These are phyloP conservation scores for Tylopilus plumbeoviolaceoides DNA, from an alignment of 768 basidiomycete species.

Conservation along the genomic window DNA sequence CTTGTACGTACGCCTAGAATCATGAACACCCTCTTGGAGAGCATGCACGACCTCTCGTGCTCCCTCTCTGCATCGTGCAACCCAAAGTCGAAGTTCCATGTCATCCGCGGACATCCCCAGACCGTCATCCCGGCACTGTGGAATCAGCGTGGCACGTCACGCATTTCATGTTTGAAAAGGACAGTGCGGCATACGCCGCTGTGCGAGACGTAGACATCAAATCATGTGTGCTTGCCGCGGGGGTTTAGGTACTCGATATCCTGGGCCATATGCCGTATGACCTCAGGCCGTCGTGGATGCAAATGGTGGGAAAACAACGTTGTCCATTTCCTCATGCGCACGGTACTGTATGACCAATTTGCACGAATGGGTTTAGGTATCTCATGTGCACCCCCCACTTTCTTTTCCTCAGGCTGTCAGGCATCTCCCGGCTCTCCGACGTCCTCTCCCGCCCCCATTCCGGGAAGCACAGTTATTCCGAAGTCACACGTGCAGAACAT, in stretches of 20 bases:
- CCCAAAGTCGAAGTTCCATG: conserved; percentile 15
- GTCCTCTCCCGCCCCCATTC: conserved; percentile 4
- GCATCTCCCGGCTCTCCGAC: conserved; percentile 5
- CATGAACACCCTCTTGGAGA: conserved; percentile 13
- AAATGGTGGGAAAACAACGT: conserved; percentile 1
- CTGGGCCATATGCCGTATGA: conserved; percentile 1
- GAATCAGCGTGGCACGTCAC: conserved; percentile 12
- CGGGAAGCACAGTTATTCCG: conserved; percentile 3
- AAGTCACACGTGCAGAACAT: conserved; percentile 17
- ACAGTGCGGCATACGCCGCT: background rate
- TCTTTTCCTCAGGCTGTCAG: conserved; percentile 11
- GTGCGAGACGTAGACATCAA: conserved; percentile 3
- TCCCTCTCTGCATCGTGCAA: conserved; percentile 9
- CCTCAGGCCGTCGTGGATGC: background rate
- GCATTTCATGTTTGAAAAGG: conserved; percentile 9
- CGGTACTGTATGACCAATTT: background rate
- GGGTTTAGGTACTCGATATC: background rate
- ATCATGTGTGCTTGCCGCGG: conserved; percentile 4
- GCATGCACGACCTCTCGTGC: conserved; percentile 6
- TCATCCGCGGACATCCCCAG: conserved; percentile 20
- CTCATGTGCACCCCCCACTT: background rate
- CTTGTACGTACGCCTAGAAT: conserved; percentile 6
- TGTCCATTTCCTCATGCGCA: conserved; percentile 7
- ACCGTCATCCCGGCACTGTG: conserved; percentile 9
- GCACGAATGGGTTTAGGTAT: background rate